A percentile compares a stretch with the other conserved stretches of the same genome.
phyloP scores from a whole-genome alignment of 495 filamentous ascomycete species.

The Polyplosphaeria fusca region DNA sequence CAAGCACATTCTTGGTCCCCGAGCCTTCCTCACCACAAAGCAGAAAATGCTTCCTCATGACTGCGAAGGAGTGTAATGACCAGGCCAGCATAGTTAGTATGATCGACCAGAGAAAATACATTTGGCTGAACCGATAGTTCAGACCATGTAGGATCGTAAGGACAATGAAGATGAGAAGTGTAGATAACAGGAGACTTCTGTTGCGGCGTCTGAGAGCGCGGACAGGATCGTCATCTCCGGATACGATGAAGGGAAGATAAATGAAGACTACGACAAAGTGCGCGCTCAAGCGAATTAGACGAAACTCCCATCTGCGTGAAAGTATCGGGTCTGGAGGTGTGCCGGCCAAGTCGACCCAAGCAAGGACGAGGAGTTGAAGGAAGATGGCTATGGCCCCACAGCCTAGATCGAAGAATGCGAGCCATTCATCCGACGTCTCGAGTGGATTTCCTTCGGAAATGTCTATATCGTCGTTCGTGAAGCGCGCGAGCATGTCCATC shows the following conservation, averaged over 20 bases:
- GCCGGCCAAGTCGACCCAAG: background rate
- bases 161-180: background rate
- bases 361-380: background rate
- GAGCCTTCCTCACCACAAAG: background rate
- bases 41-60: background rate
- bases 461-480: background rate
- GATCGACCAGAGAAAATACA: background rate
- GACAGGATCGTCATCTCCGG: background rate
- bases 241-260: background rate
- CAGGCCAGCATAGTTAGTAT: background rate
- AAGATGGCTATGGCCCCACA: background rate
- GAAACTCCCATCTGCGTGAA: background rate
- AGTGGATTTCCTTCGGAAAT: background rate
- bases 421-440: background rate
- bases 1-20: background rate
- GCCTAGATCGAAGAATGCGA: background rate
- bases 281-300: background rate
- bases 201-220: background rate
- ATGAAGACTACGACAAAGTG: background rate
- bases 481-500: background rate
- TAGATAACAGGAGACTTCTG: background rate
- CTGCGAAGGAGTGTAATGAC: background rate
- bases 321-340: background rate
- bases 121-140: constrained; percentile 1
- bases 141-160: background rate